Evolutionary conservation across 306 rosid genomes (phyloP), one percentile per base, ranked within the genome.

Genomic region (Gastrolobium bilobum): DNA sequence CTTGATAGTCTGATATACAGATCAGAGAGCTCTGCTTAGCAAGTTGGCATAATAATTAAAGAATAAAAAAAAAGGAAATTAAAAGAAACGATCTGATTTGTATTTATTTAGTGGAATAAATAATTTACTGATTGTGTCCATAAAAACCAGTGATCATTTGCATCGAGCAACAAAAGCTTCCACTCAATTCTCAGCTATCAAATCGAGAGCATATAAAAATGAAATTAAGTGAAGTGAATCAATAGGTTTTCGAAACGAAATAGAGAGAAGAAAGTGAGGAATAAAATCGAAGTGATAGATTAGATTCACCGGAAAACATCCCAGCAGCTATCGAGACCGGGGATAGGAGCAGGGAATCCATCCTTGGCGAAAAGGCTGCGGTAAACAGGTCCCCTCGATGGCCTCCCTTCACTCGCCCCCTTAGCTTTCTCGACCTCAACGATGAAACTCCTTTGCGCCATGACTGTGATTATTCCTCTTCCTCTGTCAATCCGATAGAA

Each of bases 251-350:
- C 2, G 50, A 51, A 37, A 26, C 20, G 33, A 26, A 52, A 52
- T 2, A 33, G 5, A 35, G 34, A 51, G 13, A 42, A 14, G 1
- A 2, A 15, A 67, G 11, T 2, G 0, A 53, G n/a, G 9, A 0
- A 34, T 31, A 0, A 52, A 39, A 76, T 64, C 29, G 66, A 53
- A 53, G 58, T 6, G 2, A 53, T 0, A 42, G 2, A 38, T 80
- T 65, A 42, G 2, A 38, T 80, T 65, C 59, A 94, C 99, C 97
- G 88, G 65, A 95, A 95, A 51, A 95, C 86, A 62, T 95, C 99
- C 99, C 99, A 95, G 89, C 99, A 95, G 68, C 82, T 40, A n/a
- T 91, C 83, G 79, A 95, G 81, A 56, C 97, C 97, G 2, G 48
- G 46, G 58, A 87, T 60, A 13, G 96, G 91, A 47, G 91, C 31